Conservation (phyloP, 495 filamentous ascomycete genomes). For the Trichodelitschia bisporula region DNA sequence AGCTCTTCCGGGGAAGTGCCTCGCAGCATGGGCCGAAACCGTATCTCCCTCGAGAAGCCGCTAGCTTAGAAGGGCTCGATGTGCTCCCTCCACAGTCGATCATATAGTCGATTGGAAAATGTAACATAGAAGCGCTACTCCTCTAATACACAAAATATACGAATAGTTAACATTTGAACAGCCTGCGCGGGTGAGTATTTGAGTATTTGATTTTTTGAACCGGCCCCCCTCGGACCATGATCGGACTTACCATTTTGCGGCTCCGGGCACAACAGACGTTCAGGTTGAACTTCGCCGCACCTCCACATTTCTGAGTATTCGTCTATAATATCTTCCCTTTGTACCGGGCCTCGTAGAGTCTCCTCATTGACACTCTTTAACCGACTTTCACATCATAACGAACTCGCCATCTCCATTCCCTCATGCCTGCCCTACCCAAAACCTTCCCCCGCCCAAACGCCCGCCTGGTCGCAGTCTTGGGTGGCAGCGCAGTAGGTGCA, state of each 20-base stretch:
- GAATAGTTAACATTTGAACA: neutral
- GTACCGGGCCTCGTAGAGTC: too few species aligned
- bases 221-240: neutral
- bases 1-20: constrained; percentile 49
- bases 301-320: neutral
- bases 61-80: neutral
- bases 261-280: neutral
- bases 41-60: constrained; percentile 1
- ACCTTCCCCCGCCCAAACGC: neutral
- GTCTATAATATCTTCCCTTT: neutral
- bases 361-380: neutral
- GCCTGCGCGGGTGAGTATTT: neutral
- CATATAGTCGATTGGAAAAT: too few species aligned
- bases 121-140: neutral
- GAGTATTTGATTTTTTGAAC: neutral
- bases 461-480: neutral
- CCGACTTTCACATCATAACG: neutral
- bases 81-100: neutral
- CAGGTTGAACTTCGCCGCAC: neutral
- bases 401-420: neutral
- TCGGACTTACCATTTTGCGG: neutral
- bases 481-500: neutral
- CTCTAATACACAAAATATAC: neutral
- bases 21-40: constrained; percentile 9
- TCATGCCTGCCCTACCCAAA: neutral